Evolutionary conservation across 257 asterid genomes (phyloP).

Genomic region (Solanum chmielewskii): DNA sequence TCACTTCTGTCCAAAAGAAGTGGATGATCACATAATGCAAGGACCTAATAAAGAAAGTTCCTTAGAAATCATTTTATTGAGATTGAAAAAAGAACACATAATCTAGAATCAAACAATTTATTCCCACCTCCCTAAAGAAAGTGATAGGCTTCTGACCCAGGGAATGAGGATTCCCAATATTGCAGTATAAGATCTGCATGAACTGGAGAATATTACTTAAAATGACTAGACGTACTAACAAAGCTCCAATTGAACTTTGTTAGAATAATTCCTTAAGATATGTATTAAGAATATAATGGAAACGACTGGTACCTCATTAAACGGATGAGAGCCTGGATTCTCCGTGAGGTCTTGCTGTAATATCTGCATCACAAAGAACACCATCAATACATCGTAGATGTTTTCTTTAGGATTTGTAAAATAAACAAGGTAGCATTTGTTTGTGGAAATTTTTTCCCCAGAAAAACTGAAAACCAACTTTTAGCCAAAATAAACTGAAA

Average conservation of each 20-base stretch:
- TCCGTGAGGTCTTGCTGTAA: conserved; percentile 33
- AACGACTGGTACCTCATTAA: conserved; percentile 37
- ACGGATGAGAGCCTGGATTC: conserved; percentile 37
- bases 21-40: conserved; percentile 90
- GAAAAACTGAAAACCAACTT: no score
- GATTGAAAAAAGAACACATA: background rate
- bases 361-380: conserved; percentile 14
- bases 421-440: background rate
- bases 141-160: conserved; percentile 89
- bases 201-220: background rate
- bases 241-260: background rate
- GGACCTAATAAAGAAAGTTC: conserved; percentile 43
- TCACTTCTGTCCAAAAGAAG: conserved; percentile 75
- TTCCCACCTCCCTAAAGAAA: conserved; percentile 84
- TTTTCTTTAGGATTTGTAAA: background rate
- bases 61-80: background rate
- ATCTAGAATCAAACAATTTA: background rate
- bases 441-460: background rate
- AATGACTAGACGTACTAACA: background rate
- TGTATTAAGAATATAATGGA: background rate
- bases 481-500: background rate
- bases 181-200: conserved; percentile 78
- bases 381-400: background rate
- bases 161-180: conserved; percentile 90
- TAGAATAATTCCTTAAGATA: background rate